Percentiles rank a stretch among this genome's conserved stretches.
These are phyloP conservation scores for Calvatia gigantea DNA, from an alignment of 768 basidiomycete genomes.

Conservation along the genomic window DNA sequence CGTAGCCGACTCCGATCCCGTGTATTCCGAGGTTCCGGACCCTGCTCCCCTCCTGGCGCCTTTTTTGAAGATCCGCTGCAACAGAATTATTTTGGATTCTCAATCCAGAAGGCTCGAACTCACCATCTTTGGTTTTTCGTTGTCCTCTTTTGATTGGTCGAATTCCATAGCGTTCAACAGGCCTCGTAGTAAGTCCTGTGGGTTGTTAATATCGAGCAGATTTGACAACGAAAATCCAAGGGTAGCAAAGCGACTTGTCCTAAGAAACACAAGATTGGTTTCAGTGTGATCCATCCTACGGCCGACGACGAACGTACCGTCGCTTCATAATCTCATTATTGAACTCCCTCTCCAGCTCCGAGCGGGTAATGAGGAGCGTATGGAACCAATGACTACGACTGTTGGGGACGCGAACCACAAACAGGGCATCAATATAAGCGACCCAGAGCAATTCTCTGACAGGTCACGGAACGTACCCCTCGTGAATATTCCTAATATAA, in stretches of 20 bases:
- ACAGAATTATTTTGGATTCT: not conserved
- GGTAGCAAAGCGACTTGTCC: constrained; percentile 79
- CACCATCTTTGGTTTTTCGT: constrained; percentile 73
- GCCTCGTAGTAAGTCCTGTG: constrained; percentile 76
- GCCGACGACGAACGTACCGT: constrained; percentile 40
- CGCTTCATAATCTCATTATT: constrained; percentile 74
- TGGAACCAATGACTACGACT: constrained; percentile 88
- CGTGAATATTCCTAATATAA: constrained; percentile 81
- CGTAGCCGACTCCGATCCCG: constrained; percentile 47
- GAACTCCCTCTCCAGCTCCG: constrained; percentile 74
- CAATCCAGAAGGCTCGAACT: constrained; percentile 10
- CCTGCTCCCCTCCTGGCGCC: constrained; percentile 45
- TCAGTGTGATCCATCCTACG: not conserved
- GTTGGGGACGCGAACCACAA: not conserved
- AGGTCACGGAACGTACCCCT: constrained; percentile 56
- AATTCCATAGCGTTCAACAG: constrained; percentile 72
- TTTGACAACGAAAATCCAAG: constrained; percentile 86
- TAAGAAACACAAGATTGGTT: constrained; percentile 24
- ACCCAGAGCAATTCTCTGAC: not conserved
- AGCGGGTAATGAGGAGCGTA: constrained; percentile 73
- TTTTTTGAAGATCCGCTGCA: constrained; percentile 61
- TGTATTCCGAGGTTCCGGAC: constrained; percentile 56
- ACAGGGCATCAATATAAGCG: constrained; percentile 8
- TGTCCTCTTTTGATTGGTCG: constrained; percentile 74
- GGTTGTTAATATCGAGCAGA: constrained; percentile 76